These are phyloP conservation scores for Pluteus cervinus DNA, from an alignment of 768 basidiomycete species.

Conservation along the genomic window DNA sequence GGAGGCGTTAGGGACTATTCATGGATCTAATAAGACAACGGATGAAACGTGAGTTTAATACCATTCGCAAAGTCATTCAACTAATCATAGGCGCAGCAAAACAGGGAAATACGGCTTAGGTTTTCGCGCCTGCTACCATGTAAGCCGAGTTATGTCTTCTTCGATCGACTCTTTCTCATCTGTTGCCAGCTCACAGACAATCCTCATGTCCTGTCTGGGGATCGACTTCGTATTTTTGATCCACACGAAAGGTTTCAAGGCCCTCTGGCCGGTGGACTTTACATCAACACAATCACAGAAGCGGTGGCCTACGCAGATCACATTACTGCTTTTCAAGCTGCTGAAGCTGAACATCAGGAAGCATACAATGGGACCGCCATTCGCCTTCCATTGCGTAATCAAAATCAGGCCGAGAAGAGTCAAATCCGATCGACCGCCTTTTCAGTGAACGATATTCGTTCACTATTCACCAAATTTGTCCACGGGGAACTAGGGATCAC, in stretches of 20 bases:
- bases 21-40: conserved; percentile 38
- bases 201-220: conserved; percentile 41
- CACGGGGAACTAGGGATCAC: conserved; percentile 31
- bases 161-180: not conserved
- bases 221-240: conserved; percentile 35
- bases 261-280: too few species aligned
- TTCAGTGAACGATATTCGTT: conserved; percentile 25
- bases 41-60: conserved; percentile 33
- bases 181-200: conserved; percentile 37
- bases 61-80: not conserved
- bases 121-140: conserved; percentile 46
- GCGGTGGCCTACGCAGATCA: too few species aligned
- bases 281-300: too few species aligned
- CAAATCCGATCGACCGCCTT: conserved; percentile 22
- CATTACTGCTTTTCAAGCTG: conserved; percentile 19
- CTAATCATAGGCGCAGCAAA: conserved; percentile 25
- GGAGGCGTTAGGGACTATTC: conserved; percentile 34
- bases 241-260: conserved; percentile 27
- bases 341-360: too few species aligned
- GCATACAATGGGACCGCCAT: conserved; percentile 37
- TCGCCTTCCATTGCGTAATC: conserved; percentile 39
- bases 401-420: conserved; percentile 26
- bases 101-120: conserved; percentile 53
- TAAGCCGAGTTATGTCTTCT: conserved; percentile 12
- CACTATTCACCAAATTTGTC: conserved; percentile 36